Percentiles rank a stretch among this genome's conserved stretches.
Evolutionary conservation across 73 alveolate species (phyloP).

Genomic region (Tetrahymena malaccensis): DNA sequence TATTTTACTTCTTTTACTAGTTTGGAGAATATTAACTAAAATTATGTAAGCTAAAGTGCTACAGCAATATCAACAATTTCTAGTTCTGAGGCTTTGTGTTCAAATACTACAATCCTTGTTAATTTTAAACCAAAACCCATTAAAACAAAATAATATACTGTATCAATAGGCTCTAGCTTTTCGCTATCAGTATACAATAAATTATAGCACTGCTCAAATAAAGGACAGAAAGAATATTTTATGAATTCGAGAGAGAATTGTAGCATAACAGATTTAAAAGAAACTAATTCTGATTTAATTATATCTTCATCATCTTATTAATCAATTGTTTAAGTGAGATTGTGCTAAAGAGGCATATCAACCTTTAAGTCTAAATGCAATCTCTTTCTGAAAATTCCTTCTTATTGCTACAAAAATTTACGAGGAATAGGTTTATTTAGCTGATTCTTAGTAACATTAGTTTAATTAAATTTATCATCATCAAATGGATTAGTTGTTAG

Average conservation of each 20-base stretch:
- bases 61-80: conserved; percentile 51
- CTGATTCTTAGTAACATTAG: neutral
- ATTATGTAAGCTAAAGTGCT: conserved; percentile 42
- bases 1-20: conserved; percentile 32
- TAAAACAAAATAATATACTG: conserved; percentile 50
- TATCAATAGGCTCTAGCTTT: conserved; percentile 49
- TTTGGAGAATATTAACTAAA: conserved; percentile 43
- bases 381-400: neutral
- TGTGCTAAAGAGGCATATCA: conserved; percentile 7
- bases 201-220: conserved; percentile 45
- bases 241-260: conserved; percentile 45
- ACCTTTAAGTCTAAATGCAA: conserved; percentile 3
- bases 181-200: conserved; percentile 48
- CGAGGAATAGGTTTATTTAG: conserved; percentile 1
- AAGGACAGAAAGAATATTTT: conserved; percentile 46
- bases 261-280: conserved; percentile 8
- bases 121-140: conserved; percentile 47
- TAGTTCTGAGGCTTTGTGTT: conserved; percentile 14
- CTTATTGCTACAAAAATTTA: neutral
- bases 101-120: conserved; percentile 19
- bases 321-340: conserved; percentile 1
- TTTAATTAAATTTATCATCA: conserved; percentile 5
- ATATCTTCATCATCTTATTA: conserved; percentile 4
- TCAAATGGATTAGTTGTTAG: neutral
- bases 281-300: conserved; percentile 16